Conservation (phyloP, 176 grass and related monocot genomes). For the Avena sativa region DNA sequence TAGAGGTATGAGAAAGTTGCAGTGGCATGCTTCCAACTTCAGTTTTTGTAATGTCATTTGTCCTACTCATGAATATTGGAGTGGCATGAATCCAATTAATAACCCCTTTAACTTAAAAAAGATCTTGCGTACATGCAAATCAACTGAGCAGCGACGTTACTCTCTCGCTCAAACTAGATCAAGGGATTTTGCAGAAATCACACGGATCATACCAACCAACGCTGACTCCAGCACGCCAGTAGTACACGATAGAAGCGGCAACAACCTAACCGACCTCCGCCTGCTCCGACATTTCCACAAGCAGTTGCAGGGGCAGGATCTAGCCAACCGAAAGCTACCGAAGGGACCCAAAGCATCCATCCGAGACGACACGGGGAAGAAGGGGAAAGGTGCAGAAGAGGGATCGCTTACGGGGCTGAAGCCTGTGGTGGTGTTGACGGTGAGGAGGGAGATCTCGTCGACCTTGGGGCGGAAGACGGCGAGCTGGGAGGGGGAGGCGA, state of each 20-base stretch:
- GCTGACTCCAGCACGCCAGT: not conserved
- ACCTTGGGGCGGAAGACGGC: slow-evolving; percentile 94
- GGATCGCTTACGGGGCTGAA: slow-evolving; percentile 65
- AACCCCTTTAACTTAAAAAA: no score
- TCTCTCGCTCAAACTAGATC: not conserved
- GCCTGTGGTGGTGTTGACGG: slow-evolving; percentile 83
- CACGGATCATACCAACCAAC: slow-evolving; percentile 14
- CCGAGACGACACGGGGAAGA: no score
- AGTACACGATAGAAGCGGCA: not conserved
- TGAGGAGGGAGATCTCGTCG: slow-evolving; percentile 99
- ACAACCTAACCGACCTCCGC: slow-evolving; percentile 9
- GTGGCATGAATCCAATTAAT: no score
- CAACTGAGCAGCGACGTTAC: not conserved
- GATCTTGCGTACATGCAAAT: not conserved
- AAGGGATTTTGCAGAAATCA: not conserved
- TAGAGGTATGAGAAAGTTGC: no score
- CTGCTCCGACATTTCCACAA: slow-evolving; percentile 46
- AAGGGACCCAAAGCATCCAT: not conserved
- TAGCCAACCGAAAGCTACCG: not conserved
- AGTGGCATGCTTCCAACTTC: no score
- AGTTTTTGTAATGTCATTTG: no score
- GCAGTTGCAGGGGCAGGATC: slow-evolving; percentile 6
- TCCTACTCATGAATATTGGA: no score
- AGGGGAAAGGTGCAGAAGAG: not conserved
- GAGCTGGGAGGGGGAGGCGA: slow-evolving; percentile 62